A percentile compares a stretch with the other conserved stretches of the same genome.
Conservation (phyloP, 2,329 filamentous ascomycete genomes). For the Lachnellula subtilissima region DNA sequence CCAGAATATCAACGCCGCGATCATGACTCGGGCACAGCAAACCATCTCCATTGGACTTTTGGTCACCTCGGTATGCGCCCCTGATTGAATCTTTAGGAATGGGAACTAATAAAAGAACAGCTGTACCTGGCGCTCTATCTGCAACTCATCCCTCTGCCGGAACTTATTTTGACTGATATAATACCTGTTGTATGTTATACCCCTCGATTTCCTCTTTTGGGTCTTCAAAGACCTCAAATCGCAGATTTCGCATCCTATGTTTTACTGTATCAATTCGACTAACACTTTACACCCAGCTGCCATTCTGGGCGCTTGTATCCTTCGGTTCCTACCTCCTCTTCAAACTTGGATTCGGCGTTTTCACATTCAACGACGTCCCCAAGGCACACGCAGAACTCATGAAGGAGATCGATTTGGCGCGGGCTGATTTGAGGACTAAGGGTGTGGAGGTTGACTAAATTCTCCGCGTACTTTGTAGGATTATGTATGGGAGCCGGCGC, state of each 20-base stretch:
- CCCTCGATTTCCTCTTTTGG: background rate
- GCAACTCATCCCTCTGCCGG: slow-evolving; percentile 74
- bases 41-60: slow-evolving; percentile 84
- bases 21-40: slow-evolving; percentile 92
- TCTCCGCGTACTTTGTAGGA: background rate
- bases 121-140: slow-evolving; percentile 85
- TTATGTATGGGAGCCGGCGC: background rate
- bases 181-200: slow-evolving; percentile 72
- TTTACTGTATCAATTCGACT: slow-evolving; percentile 5
- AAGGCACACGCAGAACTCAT: slow-evolving; percentile 86
- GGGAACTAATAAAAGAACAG: slow-evolving; percentile 41
- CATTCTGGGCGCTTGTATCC: slow-evolving; percentile 85
- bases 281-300: slow-evolving; percentile 54
- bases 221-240: background rate
- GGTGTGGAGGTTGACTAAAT: slow-evolving; percentile 56
- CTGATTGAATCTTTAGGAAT: slow-evolving; percentile 3
- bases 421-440: slow-evolving; percentile 65
- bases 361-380: slow-evolving; percentile 95
- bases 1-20: slow-evolving; percentile 31
- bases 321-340: slow-evolving; percentile 90
- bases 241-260: background rate
- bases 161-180: slow-evolving; percentile 74
- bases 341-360: slow-evolving; percentile 85
- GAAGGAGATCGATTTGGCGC: slow-evolving; percentile 73
- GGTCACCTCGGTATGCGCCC: slow-evolving; percentile 68